These are phyloP conservation scores for Nitzschia sp. DNA, from an alignment of 108 stramenopile species.

Conservation along the genomic window DNA sequence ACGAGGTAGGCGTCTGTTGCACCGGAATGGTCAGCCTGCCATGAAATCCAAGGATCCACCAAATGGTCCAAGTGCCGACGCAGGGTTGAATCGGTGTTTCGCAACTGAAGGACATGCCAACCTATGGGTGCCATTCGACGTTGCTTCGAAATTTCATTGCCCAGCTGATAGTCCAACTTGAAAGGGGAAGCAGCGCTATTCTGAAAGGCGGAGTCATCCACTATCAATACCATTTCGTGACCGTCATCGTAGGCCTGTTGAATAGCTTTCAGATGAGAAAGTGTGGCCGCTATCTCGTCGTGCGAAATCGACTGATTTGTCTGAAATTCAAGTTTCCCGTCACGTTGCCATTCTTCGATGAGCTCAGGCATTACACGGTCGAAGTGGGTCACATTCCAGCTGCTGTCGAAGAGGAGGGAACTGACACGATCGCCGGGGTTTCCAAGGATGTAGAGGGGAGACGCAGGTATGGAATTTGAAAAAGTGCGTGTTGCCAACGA, in stretches of 20 bases:
- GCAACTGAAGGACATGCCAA: neutral
- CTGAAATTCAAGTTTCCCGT: too few species aligned
- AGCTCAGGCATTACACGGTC: too few species aligned
- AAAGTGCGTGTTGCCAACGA: too few species aligned
- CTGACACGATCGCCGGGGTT: too few species aligned
- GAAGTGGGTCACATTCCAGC: too few species aligned
- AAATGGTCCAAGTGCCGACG: neutral
- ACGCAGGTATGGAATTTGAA: too few species aligned
- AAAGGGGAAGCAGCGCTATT: neutral
- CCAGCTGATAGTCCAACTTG: neutral
- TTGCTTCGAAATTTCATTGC: neutral
- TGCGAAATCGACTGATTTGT: too few species aligned
- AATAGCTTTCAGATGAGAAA: neutral
- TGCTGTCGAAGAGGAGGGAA: too few species aligned
- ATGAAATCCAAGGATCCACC: constrained; percentile 4
- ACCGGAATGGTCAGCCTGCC: neutral
- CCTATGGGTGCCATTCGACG: neutral
- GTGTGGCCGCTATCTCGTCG: neutral
- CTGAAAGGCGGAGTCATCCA: neutral
- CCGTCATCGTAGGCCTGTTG: neutral
- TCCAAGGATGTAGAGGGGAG: too few species aligned
- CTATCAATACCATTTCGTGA: neutral
- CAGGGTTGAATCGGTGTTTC: neutral
- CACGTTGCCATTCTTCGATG: too few species aligned
- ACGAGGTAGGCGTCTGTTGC: neutral